A percentile compares a stretch with the other conserved stretches of the same genome.
Evolutionary conservation across 208 protist genomes (phyloP).

Genomic region (Crithidia bombi): DNA sequence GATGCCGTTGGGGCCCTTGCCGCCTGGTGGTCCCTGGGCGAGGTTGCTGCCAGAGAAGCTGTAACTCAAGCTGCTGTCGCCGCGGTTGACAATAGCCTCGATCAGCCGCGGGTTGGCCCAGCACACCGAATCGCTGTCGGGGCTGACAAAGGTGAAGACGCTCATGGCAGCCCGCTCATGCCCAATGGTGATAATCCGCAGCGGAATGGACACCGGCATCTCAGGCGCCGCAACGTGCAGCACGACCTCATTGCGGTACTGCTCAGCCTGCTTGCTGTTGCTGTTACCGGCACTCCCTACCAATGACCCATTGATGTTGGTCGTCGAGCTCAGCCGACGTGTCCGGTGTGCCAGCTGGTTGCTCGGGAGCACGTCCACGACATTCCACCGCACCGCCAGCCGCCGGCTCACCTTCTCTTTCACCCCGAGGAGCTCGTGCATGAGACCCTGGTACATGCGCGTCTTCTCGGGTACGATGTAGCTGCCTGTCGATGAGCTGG

Average conservation of each 20-base stretch:
- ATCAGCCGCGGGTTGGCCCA: constrained; percentile 56
- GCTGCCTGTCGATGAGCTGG: constrained; percentile 3
- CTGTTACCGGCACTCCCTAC: no score
- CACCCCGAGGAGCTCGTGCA: constrained; percentile 27
- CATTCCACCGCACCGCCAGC: constrained; percentile 26
- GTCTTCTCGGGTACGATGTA: constrained; percentile 5
- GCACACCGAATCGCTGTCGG: constrained; percentile 30
- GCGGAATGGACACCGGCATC: constrained; percentile 27
- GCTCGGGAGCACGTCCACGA: constrained; percentile 26
- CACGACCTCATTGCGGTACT: constrained; percentile 31
- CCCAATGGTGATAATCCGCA: constrained; percentile 43
- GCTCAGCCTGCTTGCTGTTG: constrained; percentile 1
- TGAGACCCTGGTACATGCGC: constrained; percentile 21
- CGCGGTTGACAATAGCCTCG: constrained; percentile 22
- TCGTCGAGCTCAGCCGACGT: neutral
- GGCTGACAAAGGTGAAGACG: constrained; percentile 44
- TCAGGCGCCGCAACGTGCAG: constrained; percentile 34
- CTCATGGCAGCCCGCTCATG: constrained; percentile 55
- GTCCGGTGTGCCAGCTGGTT: neutral
- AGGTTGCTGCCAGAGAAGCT: neutral
- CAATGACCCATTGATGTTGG: neutral
- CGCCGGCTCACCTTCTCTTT: constrained; percentile 20
- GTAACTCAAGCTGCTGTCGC: neutral
- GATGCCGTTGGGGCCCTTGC: constrained; percentile 4
- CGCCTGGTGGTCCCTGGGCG: neutral